Evolutionary conservation across 208 protist genomes (phyloP).

Genomic region (Wallacemonas rigidus): DNA sequence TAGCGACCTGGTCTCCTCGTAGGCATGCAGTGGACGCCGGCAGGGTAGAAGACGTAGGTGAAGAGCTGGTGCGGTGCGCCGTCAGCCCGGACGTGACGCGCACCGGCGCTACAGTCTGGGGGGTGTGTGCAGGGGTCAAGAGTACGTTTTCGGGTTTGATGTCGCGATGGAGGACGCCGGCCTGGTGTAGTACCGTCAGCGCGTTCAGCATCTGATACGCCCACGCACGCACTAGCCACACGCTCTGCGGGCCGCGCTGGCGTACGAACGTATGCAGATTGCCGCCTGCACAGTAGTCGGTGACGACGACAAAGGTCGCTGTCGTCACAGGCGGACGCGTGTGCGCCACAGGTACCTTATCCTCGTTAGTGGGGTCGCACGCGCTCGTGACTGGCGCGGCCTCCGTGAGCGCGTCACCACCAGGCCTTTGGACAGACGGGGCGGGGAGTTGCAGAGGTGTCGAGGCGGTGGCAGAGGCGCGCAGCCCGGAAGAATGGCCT

Average conservation of each 20-base stretch:
- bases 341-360: neutral
- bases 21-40: neutral
- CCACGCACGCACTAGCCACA: slow-evolving; percentile 2
- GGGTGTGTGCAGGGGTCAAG: slow-evolving; percentile 29
- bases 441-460: no score
- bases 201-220: slow-evolving; percentile 29
- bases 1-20: slow-evolving; percentile 9
- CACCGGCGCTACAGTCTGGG: no score
- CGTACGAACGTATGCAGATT: slow-evolving; percentile 32
- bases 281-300: slow-evolving; percentile 69
- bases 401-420: no score
- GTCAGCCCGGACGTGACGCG: no score
- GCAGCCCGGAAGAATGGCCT: no score
- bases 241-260: neutral
- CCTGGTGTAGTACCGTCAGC: slow-evolving; percentile 42
- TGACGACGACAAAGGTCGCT: slow-evolving; percentile 31
- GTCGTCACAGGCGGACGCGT: neutral
- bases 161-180: slow-evolving; percentile 84
- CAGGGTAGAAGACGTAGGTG: no score
- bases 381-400: neutral
- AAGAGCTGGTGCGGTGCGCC: no score
- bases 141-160: slow-evolving; percentile 90
- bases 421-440: no score
- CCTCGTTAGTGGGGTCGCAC: neutral
- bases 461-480: no score